phyloP scores from a whole-genome alignment of 2,329 filamentous ascomycete genomes.

The Pyrenophora seminiperda region DNA sequence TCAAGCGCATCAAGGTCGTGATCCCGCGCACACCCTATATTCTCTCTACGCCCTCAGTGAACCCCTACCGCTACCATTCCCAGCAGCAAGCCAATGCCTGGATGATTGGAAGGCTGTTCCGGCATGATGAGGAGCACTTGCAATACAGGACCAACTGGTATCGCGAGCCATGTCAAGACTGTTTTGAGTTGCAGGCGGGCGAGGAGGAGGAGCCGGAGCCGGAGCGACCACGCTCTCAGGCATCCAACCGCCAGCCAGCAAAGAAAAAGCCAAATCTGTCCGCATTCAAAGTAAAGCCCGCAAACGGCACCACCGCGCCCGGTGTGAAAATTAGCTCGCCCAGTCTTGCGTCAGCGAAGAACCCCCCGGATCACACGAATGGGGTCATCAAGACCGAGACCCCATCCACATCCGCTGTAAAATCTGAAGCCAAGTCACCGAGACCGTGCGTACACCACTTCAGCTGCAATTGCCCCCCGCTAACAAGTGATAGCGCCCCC shows the following conservation, averaged over 20 bases:
- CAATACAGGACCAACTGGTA: conserved; percentile 68
- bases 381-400: conserved; percentile 33
- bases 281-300: conserved; percentile 64
- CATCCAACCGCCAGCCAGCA: conserved; percentile 45
- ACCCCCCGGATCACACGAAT: conserved; percentile 28
- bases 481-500: conserved; percentile 29
- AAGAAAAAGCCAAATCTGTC: conserved; percentile 68
- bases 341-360: conserved; percentile 30
- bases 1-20: conserved; percentile 51
- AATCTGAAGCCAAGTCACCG: conserved; percentile 20
- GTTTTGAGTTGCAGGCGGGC: conserved; percentile 55
- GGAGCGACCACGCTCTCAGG: conserved; percentile 44
- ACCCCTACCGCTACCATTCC: conserved; percentile 52
- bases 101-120: conserved; percentile 59
- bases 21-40: conserved; percentile 55
- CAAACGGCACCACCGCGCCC: conserved; percentile 38
- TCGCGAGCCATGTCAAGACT: conserved; percentile 59
- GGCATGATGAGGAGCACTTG: conserved; percentile 60
- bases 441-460: conserved; percentile 25
- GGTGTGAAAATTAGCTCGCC: conserved; percentile 41
- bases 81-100: conserved; percentile 49
- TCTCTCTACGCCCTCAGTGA: conserved; percentile 54
- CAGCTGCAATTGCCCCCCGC: not conserved
- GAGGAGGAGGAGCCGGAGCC: conserved; percentile 59
- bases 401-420: conserved; percentile 17